A percentile compares a stretch with the other conserved stretches of the same genome.
These are phyloP conservation scores for Sporobolomyces phaffii DNA, from an alignment of 768 basidiomycete species.

Conservation along the genomic window DNA sequence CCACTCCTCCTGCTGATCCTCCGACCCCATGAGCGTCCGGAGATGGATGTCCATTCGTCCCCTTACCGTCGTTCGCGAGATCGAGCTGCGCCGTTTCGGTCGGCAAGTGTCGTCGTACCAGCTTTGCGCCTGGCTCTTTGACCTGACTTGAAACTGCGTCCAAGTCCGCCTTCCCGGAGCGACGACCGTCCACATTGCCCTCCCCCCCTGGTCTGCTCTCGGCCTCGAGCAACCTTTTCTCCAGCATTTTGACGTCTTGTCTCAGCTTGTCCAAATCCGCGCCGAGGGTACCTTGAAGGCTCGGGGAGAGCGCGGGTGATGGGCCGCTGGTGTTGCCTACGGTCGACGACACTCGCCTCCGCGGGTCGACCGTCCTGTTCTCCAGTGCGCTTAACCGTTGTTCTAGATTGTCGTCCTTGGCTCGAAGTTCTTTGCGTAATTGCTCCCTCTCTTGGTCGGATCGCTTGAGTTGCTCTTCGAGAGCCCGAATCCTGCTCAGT, in stretches of 20 bases:
- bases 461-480: neutral
- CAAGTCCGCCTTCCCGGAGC: neutral
- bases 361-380: constrained; percentile 4
- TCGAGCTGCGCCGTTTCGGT: too few species aligned
- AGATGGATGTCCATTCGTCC: too few species aligned
- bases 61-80: too few species aligned
- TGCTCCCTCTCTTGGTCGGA: neutral
- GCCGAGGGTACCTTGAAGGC: neutral
- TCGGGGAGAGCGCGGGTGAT: neutral
- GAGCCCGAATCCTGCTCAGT: neutral
- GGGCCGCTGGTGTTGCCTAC: neutral
- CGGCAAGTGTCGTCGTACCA: too few species aligned
- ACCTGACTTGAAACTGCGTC: neutral
- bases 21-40: too few species aligned
- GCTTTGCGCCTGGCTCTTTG: too few species aligned
- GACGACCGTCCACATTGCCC: too few species aligned
- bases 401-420: too few species aligned
- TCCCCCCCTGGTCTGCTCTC: too few species aligned
- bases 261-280: neutral
- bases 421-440: neutral
- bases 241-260: neutral
- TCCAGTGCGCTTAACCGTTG: neutral
- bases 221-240: neutral
- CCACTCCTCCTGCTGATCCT: too few species aligned
- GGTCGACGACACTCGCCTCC: neutral